Evolutionary conservation across 2,329 filamentous ascomycete species (phyloP).

Genomic region (Penicillium rolfsii): DNA sequence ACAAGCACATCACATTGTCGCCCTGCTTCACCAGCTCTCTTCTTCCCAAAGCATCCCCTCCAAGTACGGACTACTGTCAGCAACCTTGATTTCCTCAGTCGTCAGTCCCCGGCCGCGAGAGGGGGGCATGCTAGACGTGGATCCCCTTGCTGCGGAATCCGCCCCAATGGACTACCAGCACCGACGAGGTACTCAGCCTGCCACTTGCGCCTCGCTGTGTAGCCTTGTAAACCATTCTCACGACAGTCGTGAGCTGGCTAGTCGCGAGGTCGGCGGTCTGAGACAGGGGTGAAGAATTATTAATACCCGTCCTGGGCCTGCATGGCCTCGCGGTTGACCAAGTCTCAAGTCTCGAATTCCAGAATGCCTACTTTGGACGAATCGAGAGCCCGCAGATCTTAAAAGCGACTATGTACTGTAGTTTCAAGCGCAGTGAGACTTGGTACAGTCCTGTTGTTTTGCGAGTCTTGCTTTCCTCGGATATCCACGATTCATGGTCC

Average conservation of each 20-base stretch:
- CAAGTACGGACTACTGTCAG: neutral
- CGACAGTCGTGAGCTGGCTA: neutral
- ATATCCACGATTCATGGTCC: neutral
- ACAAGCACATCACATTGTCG: neutral
- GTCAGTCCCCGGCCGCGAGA: neutral
- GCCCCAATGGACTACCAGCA: neutral
- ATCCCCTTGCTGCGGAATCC: slow-evolving; percentile 7
- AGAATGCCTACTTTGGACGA: neutral
- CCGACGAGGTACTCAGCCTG: neutral
- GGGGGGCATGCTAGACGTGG: slow-evolving; percentile 3
- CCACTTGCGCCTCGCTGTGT: neutral
- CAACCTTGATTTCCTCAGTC: neutral
- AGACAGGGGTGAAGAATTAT: slow-evolving; percentile 1
- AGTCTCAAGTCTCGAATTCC: neutral
- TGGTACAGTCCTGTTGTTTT: neutral
- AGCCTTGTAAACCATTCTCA: neutral
- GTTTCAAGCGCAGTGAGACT: neutral
- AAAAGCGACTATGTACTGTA: neutral
- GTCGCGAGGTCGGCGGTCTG: neutral
- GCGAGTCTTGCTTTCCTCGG: neutral
- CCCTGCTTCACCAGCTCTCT: neutral
- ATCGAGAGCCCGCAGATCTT: neutral
- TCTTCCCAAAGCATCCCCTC: neutral
- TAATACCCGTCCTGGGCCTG: neutral
- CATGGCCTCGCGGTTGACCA: neutral